These are phyloP conservation scores for Balakata baccata DNA, from an alignment of 345 rosid genomes.

Conservation along the genomic window DNA sequence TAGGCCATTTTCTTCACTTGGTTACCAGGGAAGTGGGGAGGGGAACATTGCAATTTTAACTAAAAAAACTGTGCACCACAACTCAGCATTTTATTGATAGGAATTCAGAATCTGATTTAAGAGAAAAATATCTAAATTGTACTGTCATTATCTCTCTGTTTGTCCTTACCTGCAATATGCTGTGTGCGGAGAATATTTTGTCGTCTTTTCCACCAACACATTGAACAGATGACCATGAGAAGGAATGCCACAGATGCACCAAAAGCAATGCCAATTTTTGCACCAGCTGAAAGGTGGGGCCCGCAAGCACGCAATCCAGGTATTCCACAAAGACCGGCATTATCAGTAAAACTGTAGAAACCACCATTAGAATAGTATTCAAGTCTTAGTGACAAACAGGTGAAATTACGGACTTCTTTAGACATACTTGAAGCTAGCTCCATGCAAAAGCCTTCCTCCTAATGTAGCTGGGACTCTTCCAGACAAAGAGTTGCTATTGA, in stretches of 20 bases:
- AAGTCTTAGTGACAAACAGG: not conserved
- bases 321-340: constrained; percentile 90
- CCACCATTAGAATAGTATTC: constrained; percentile 11
- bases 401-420: not conserved
- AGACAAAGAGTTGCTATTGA: constrained; percentile 80
- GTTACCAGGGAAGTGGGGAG: no score
- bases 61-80: no score
- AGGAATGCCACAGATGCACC: constrained; percentile 53
- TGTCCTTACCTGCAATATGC: constrained; percentile 66
- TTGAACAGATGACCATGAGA: constrained; percentile 50
- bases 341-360: constrained; percentile 83
- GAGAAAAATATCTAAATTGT: constrained; percentile 1
- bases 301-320: constrained; percentile 89
- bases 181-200: constrained; percentile 87
- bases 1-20: no score
- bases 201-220: constrained; percentile 84
- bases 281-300: constrained; percentile 70
- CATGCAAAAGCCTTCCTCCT: constrained; percentile 89
- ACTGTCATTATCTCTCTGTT: not conserved
- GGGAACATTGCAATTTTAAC: no score
- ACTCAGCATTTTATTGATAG: no score
- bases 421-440: constrained; percentile 94
- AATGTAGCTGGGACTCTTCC: constrained; percentile 85
- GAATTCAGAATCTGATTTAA: not conserved
- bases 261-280: constrained; percentile 73